Conservation (phyloP, 75 land plant genomes). For the Gnetum montanum region DNA sequence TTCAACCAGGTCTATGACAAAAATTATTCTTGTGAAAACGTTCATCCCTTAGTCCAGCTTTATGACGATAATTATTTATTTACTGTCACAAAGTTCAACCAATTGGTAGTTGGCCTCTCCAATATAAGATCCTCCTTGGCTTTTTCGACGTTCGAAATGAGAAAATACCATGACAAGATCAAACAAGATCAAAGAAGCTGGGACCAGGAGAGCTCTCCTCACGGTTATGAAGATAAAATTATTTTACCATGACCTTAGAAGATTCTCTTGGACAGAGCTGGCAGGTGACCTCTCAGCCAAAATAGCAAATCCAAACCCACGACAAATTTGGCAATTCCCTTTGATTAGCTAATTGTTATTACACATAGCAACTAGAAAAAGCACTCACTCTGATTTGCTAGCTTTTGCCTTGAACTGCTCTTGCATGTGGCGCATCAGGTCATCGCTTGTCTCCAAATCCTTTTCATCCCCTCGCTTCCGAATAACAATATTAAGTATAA, state of each 20-base stretch:
- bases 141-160: too few relatives aligned
- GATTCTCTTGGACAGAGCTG: too few relatives aligned
- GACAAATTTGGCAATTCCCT: not conserved
- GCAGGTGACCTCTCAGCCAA: not conserved
- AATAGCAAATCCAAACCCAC: not conserved
- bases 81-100: too few relatives aligned
- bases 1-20: not conserved
- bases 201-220: too few relatives aligned
- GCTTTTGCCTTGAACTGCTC: slow-evolving; percentile 97
- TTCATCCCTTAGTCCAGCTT: too few relatives aligned
- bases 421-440: slow-evolving; percentile 94
- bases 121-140: too few relatives aligned
- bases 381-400: slow-evolving; percentile 93
- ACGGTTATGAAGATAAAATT: not conserved
- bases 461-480: slow-evolving; percentile 68
- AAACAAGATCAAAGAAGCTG: too few relatives aligned
- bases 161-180: too few relatives aligned
- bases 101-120: too few relatives aligned
- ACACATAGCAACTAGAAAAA: too few relatives aligned
- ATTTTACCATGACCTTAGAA: not conserved
- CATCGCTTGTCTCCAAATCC: slow-evolving; percentile 86
- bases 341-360: not conserved
- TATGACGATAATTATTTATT: too few relatives aligned
- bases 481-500: slow-evolving; percentile 90
- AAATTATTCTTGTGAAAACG: not conserved